Evolutionary conservation across 176 grass and related monocot species (phyloP), one percentile per base, ranked within the genome.

Genomic region (Elymus sibiricus): DNA sequence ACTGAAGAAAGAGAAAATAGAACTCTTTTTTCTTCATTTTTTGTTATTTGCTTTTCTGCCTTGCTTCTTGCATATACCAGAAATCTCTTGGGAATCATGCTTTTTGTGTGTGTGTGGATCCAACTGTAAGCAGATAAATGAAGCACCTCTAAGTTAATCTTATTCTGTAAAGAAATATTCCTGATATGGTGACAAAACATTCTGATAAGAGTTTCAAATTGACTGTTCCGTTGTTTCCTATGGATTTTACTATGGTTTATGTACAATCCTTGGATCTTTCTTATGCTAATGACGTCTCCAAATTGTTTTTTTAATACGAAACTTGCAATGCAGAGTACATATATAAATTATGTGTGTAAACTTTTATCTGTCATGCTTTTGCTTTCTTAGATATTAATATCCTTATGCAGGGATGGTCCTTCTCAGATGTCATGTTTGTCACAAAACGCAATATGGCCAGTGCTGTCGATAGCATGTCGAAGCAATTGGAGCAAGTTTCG

Each of bases 361-460:
- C 29, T 79, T 82, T 58, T 5, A 32, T 49, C 44, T 64, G 28
- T 70, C 42, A 44, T 64, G 35, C 2, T 74, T 79, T 72, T 58
- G 34, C 12, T 90, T 81, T 74, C 78, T 53, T 74, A 86, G 70
- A 75, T 86, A 34, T 25, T 84, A 75, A 61, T 93, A 87, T 84
- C 66, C 29, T 78, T 72, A 68, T 94, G 64, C 90, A 95, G 93
- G 93, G 96, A 77, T 94, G 84, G 84, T 98, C 93, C 51, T 87
- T 98, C 70, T 84, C 96, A 83, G 96, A 98, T 90, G 88, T 95
- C 69, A 95, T 98, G 96, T 98, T 94, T 77, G 91, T 98, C 70
- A 95, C 96, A 42, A 98, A 95, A 94, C 87, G 80, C 34, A 91
- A 94, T 73, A 95, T 98, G 96, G 88, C 91, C 39, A 95, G 74